Conservation (phyloP, 2,329 filamentous ascomycete genomes). For the Aureobasidium sp. region DNA sequence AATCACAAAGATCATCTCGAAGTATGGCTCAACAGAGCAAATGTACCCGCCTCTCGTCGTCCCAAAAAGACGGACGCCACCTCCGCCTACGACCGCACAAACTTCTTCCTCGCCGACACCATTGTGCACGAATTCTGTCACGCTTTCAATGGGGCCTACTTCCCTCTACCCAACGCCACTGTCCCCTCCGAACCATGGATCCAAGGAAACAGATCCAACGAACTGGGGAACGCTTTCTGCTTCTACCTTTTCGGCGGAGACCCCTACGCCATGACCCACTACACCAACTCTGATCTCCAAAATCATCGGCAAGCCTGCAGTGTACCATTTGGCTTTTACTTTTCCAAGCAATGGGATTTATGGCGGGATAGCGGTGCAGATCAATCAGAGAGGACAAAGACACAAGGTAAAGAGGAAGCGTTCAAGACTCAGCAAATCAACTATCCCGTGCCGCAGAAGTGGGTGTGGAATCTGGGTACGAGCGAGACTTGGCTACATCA, state of each 20-base stretch:
- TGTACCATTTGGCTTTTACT: not conserved
- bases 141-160: not conserved
- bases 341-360: not conserved
- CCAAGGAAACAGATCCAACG: not conserved
- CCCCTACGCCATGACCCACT: not conserved
- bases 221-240: not conserved
- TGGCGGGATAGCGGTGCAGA: not conserved
- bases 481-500: not conserved
- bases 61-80: not conserved
- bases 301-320: not conserved
- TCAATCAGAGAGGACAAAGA: not conserved
- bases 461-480: not conserved
- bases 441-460: not conserved
- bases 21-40: not conserved
- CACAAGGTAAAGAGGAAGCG: not conserved
- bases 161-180: not conserved
- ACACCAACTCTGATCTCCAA: not conserved
- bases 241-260: not conserved
- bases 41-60: not conserved
- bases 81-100: not conserved
- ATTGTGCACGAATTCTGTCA: not conserved
- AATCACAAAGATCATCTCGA: not conserved
- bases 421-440: not conserved
- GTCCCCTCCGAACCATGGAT: not conserved
- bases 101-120: not conserved